Base-by-base conservation (phyloP, 2,329 filamentous ascomycete genomes). In the Raffaelea deltoideospora region DNA sequence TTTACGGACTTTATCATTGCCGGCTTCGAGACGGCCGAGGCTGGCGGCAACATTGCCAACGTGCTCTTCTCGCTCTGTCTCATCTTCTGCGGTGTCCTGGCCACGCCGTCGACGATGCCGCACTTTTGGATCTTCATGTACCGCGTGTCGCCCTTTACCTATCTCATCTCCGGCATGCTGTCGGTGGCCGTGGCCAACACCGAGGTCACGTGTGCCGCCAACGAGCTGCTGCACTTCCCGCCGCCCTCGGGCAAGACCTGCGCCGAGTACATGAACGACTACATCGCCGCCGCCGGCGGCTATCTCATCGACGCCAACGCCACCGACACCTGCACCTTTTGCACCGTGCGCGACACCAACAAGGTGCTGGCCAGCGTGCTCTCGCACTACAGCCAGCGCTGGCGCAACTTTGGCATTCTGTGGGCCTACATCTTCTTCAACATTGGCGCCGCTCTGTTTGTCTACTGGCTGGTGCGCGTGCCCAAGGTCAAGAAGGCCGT, bases 71-170 rank as follows among this genome's bases (percentile, higher is more conserved):
- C 70, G 20, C 63, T 79, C 51, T 67, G 62, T 43, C 57, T 74
- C 27, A 62, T 72, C 38, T 79, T 79, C 59, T 72, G 67, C 47
- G 66, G 46, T 50, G 77, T 83, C 4, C 57, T 84, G 37, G 72
- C 77, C 41, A 54, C 65, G 0, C 69, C 75, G 0, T 41, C 49
- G 4, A 61, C 64, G 0, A 61, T 85, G 1, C 79, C 79, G 0
- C 65, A 71, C 0, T 85, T 85, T 59, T 86, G 79, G 79, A 72
- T 79, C 47, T 85, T 85, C 63, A 82, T 86, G 76, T 88, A 88
- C 57, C 72, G 79, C 33, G 59, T 86, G 34, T 85, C 78, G 0
- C 85, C 86, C 0, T 81, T 94, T 47, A 87, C 80, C 0, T 94
- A 93, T 53, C 61, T 90, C 14, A 72, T 88, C 20, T 68, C 69